A percentile compares a stretch with the other conserved stretches of the same genome.
These are phyloP conservation scores for Lycium barbarum DNA, from an alignment of 257 asterid species.

Conservation along the genomic window DNA sequence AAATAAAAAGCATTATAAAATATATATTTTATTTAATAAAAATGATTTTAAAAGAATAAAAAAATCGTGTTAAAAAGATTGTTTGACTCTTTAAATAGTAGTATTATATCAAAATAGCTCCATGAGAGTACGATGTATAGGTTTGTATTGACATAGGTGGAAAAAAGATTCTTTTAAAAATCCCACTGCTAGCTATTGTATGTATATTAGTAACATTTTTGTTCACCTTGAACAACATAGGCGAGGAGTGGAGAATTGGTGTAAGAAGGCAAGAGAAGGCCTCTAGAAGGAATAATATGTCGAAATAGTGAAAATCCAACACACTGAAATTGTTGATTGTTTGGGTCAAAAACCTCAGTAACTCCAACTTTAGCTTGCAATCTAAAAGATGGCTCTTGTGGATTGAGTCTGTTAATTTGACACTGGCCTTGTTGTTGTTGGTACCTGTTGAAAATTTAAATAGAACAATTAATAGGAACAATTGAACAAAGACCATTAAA, in stretches of 20 bases:
- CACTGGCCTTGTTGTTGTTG: conserved; percentile 50
- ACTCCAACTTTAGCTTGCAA: conserved; percentile 57
- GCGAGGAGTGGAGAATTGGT: conserved; percentile 61
- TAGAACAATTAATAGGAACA: background rate
- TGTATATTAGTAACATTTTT: too few species aligned
- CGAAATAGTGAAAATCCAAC: conserved; percentile 58
- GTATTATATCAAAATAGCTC: too few species aligned
- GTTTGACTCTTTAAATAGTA: too few species aligned
- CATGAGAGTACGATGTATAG: too few species aligned
- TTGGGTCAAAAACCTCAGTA: conserved; percentile 62
- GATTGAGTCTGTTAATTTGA: conserved; percentile 51
- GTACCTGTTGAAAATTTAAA: background rate
- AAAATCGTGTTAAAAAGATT: too few species aligned
- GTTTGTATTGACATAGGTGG: too few species aligned
- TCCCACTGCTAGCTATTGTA: too few species aligned
- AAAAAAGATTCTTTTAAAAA: too few species aligned
- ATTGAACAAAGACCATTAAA: too few species aligned
- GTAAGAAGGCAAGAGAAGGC: conserved; percentile 65
- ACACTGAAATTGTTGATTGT: conserved; percentile 53
- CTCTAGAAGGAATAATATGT: conserved; percentile 43
- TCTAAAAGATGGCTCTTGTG: conserved; percentile 48
- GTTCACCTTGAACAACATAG: conserved; percentile 51
- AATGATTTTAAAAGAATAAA: too few species aligned
- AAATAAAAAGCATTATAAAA: too few species aligned
- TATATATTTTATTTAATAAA: too few species aligned